Evolutionary conservation across 306 rosid genomes (phyloP).

Genomic region (Corylus americana): DNA sequence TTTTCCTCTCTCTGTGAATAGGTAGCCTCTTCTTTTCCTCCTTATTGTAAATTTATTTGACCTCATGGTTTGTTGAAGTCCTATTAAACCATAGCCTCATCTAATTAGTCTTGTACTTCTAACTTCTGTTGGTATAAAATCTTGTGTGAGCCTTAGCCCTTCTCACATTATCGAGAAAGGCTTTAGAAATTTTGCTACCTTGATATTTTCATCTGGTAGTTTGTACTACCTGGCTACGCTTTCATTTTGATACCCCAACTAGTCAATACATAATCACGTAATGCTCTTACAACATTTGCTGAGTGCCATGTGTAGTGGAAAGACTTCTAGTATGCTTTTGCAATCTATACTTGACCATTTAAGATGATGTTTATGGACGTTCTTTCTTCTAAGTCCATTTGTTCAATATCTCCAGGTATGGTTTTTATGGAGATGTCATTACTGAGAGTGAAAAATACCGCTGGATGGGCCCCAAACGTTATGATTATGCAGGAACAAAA

Average conservation of each 20-base stretch:
- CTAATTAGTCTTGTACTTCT: too few relatives aligned
- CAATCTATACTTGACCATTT: constrained; percentile 20
- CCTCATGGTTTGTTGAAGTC: too few relatives aligned
- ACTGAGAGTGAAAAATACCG: constrained; percentile 89
- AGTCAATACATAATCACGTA: background rate
- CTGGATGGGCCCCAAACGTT: constrained; percentile 98
- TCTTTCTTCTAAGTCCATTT: constrained; percentile 29
- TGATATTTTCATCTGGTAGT: too few relatives aligned
- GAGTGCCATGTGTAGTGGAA: background rate
- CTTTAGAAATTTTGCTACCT: too few relatives aligned
- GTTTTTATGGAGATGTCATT: constrained; percentile 98
- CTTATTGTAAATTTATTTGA: too few relatives aligned
- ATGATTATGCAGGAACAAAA: constrained; percentile 92
- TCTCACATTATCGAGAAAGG: too few relatives aligned
- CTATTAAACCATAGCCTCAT: too few relatives aligned
- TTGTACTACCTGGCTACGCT: too few relatives aligned
- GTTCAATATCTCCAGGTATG: constrained; percentile 60
- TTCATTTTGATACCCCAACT: background rate
- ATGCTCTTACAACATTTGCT: background rate
- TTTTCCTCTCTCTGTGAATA: too few relatives aligned
- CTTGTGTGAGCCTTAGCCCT: too few relatives aligned
- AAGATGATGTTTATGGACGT: constrained; percentile 11
- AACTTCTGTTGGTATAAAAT: too few relatives aligned
- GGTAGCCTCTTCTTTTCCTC: too few relatives aligned
- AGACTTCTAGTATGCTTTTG: constrained; percentile 6